A percentile compares a stretch with the other conserved stretches of the same genome.
Evolutionary conservation across 306 rosid species (phyloP).

Genomic region (Carpinus viminea): DNA sequence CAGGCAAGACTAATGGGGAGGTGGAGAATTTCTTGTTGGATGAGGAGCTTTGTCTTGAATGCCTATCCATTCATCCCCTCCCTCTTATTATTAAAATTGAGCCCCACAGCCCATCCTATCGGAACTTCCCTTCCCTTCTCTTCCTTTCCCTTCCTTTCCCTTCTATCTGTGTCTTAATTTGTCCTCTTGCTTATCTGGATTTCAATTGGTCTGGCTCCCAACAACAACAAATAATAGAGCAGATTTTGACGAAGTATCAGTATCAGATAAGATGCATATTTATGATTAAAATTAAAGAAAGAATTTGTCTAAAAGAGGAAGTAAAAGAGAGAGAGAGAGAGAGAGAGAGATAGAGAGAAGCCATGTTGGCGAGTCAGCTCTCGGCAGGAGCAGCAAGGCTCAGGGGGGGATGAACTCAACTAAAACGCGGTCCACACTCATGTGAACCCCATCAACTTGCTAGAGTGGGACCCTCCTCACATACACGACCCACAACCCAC

Average conservation of each 20-base stretch:
- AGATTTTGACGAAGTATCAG: constrained; percentile 34
- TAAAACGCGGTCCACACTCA: constrained; percentile 71
- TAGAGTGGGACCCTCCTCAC: constrained; percentile 52
- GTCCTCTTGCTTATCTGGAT: constrained; percentile 36
- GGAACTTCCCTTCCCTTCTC: background rate
- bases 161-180: background rate
- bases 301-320: background rate
- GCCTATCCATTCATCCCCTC: constrained; percentile 57
- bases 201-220: constrained; percentile 15
- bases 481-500: constrained; percentile 65
- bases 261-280: constrained; percentile 28
- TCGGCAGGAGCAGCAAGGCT: constrained; percentile 42
- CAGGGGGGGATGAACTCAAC: constrained; percentile 98
- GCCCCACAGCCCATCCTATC: constrained; percentile 76
- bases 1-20: constrained; percentile 35
- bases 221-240: constrained; percentile 36
- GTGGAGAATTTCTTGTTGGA: constrained; percentile 52
- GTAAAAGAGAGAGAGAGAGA: background rate
- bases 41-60: constrained; percentile 41
- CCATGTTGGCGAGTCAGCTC: constrained; percentile 36
- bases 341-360: constrained; percentile 20
- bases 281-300: background rate
- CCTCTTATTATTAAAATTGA: constrained; percentile 31
- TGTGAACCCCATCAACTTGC: constrained; percentile 89
- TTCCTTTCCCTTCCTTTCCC: background rate